Evolutionary conservation across 495 filamentous ascomycete genomes (phyloP).

Genomic region (Penicillium riverlandense): DNA sequence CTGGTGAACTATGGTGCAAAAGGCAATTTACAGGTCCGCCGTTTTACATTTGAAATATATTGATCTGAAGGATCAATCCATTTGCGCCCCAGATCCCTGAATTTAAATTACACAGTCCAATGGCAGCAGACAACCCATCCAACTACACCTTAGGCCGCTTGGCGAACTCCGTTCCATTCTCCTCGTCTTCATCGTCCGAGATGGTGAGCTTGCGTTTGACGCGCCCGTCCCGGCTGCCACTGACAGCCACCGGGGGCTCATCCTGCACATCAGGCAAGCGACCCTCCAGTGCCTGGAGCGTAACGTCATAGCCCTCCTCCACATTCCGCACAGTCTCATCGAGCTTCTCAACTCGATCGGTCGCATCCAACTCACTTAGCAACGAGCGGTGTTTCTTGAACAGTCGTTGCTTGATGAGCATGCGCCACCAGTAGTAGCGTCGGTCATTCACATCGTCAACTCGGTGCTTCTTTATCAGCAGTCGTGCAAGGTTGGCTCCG

Average conservation of each 20-base stretch:
- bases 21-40: too few species aligned
- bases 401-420: conserved; percentile 74
- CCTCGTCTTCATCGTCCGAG: conserved; percentile 43
- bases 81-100: neutral
- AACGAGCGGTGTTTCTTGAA: conserved; percentile 70
- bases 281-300: conserved; percentile 48
- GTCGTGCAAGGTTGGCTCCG: conserved; percentile 39
- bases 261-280: conserved; percentile 22
- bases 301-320: conserved; percentile 72
- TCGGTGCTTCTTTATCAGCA: conserved; percentile 49
- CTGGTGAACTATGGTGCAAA: too few species aligned
- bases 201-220: conserved; percentile 42
- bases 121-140: neutral
- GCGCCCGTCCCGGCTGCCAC: conserved; percentile 19
- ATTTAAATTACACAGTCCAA: conserved; percentile 17
- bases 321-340: conserved; percentile 69
- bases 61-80: neutral
- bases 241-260: conserved; percentile 14
- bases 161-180: conserved; percentile 22
- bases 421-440: conserved; percentile 71
- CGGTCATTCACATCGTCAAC: conserved; percentile 48
- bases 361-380: conserved; percentile 68
- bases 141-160: conserved; percentile 34
- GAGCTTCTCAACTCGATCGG: conserved; percentile 73
- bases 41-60: neutral